A percentile compares a stretch with the other conserved stretches of the same genome.
Evolutionary conservation across 1,284 basidiomycete species (phyloP).

Genomic region (Amylostereum areolatum): DNA sequence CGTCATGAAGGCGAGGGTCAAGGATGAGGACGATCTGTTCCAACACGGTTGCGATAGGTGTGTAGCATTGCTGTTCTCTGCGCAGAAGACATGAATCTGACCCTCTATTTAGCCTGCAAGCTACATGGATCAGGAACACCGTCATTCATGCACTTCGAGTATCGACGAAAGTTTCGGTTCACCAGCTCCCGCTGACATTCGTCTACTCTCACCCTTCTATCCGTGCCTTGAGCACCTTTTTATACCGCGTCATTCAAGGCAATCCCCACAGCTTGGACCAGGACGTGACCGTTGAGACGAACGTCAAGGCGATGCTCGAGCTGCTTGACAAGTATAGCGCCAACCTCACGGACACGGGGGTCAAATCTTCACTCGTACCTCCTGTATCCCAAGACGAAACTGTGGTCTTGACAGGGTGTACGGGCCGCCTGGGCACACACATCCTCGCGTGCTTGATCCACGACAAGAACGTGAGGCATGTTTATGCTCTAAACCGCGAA

Average conservation of each 20-base stretch:
- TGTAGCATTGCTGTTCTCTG: background rate
- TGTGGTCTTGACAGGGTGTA: conserved; percentile 8
- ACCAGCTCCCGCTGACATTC: conserved; percentile 1
- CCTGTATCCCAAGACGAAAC: background rate
- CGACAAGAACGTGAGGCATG: background rate
- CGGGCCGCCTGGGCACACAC: conserved; percentile 9
- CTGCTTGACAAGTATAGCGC: conserved; percentile 2
- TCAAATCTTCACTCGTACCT: background rate
- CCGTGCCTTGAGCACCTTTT: background rate
- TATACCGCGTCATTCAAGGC: background rate
- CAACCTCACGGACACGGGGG: background rate
- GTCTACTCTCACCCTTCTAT: conserved; percentile 5
- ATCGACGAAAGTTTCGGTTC: conserved; percentile 1
- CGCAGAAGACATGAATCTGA: background rate
- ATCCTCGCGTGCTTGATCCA: conserved; percentile 9
- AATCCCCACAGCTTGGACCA: background rate
- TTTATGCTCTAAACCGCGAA: conserved; percentile 13
- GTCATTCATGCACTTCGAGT: conserved; percentile 26
- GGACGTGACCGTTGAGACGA: background rate
- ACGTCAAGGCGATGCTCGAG: background rate
- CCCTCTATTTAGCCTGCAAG: conserved; percentile 28
- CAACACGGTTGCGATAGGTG: conserved; percentile 39
- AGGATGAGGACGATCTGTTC: conserved; percentile 36
- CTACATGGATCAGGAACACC: conserved; percentile 35
- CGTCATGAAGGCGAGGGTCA: conserved; percentile 19